Percentiles rank a stretch among this genome's conserved stretches.
Conservation (phyloP, 2,329 filamentous ascomycete genomes). For the Talaromyces sp. region DNA sequence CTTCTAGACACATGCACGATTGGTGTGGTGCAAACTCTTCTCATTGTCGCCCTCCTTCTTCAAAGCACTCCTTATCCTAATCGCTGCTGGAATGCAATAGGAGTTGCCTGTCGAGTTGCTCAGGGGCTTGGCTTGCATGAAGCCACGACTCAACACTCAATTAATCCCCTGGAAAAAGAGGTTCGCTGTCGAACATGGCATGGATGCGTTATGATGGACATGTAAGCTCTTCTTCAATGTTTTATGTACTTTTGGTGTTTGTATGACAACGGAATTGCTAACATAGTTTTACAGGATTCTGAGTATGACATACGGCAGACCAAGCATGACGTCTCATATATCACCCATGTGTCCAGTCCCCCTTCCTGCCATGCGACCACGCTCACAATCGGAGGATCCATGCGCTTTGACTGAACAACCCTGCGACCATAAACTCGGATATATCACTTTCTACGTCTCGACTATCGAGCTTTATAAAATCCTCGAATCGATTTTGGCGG, state of each 20-base stretch:
- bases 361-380: conserved; percentile 22
- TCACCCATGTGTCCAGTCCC: conserved; percentile 19
- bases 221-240: conserved; percentile 25
- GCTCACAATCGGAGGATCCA: conserved; percentile 18
- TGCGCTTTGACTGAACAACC: conserved; percentile 15
- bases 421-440: conserved; percentile 15
- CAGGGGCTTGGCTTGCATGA: conserved; percentile 48
- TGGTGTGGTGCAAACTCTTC: conserved; percentile 45
- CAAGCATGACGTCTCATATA: conserved; percentile 38
- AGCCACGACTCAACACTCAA: conserved; percentile 12
- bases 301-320: conserved; percentile 44
- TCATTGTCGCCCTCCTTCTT: conserved; percentile 44
- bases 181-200: conserved; percentile 44
- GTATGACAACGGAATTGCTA: not conserved
- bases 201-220: conserved; percentile 44
- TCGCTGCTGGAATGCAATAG: conserved; percentile 49
- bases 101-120: conserved; percentile 46
- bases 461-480: conserved; percentile 33
- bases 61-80: conserved; percentile 47
- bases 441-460: conserved; percentile 32
- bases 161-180: conserved; percentile 38
- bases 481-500: conserved; percentile 38
- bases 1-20: conserved; percentile 43
- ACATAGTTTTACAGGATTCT: conserved; percentile 30
- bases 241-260: not conserved